Conservation (phyloP, 768 basidiomycete species). For the Amanita exitialis region DNA sequence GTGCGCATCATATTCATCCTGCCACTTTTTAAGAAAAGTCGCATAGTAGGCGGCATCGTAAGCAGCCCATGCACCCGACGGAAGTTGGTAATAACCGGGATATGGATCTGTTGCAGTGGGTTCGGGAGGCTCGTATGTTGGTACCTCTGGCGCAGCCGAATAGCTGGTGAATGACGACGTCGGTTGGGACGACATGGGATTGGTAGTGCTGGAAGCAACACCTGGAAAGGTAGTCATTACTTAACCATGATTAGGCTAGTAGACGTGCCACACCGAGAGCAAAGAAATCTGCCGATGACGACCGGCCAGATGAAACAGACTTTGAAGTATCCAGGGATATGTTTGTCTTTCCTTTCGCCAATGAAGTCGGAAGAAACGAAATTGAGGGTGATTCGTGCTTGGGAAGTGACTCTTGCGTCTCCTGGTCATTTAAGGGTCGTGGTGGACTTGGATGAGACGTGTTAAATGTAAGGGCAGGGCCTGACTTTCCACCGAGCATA, state of each 20-base stretch:
- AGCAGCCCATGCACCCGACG: constrained; percentile 71
- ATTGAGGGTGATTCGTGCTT: constrained; percentile 20
- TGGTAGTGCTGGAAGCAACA: constrained; percentile 10
- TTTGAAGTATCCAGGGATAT: constrained; percentile 35
- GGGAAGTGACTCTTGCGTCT: constrained; percentile 7
- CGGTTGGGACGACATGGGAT: constrained; percentile 11
- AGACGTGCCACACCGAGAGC: constrained; percentile 38
- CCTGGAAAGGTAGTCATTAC: background rate
- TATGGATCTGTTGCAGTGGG: constrained; percentile 70
- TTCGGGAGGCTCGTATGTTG: constrained; percentile 61
- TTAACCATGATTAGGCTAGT: background rate
- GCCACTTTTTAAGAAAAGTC: constrained; percentile 63
- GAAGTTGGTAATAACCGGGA: constrained; percentile 81
- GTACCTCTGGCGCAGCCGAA: constrained; percentile 61
- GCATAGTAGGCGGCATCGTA: constrained; percentile 64
- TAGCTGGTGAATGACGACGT: constrained; percentile 22
- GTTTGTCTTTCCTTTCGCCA: constrained; percentile 52
- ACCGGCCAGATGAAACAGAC: constrained; percentile 15
- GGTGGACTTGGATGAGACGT: constrained; percentile 14
- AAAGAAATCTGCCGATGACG: constrained; percentile 51
- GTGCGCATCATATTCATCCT: constrained; percentile 58
- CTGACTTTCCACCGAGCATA: constrained; percentile 54
- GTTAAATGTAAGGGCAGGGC: constrained; percentile 54
- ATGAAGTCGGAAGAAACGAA: constrained; percentile 48
- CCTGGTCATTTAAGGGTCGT: constrained; percentile 6